phyloP scores from a whole-genome alignment of 2,329 filamentous ascomycete species.

The Erysiphe pulchra region DNA sequence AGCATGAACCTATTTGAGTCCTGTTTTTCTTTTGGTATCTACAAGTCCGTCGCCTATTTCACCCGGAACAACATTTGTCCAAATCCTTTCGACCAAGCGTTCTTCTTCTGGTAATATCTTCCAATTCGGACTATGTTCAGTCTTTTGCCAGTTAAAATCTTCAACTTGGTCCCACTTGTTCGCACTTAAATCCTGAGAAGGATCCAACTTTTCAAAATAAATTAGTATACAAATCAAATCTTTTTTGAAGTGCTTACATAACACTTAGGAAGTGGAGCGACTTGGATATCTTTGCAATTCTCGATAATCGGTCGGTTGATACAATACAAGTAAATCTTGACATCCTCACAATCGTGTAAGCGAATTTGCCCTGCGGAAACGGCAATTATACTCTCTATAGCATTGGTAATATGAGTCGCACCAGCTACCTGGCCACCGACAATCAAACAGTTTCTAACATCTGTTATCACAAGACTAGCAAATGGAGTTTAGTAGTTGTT shows the following conservation, averaged over 20 bases:
- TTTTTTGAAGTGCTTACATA: constrained; percentile 30
- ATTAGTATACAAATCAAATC: constrained; percentile 1
- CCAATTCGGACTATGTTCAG: constrained; percentile 75
- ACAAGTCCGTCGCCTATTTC: constrained; percentile 33
- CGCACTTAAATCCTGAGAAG: constrained; percentile 11
- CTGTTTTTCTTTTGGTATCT: constrained; percentile 33
- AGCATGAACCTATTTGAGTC: constrained; percentile 6
- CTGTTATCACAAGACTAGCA: constrained; percentile 41
- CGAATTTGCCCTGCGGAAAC: constrained; percentile 68
- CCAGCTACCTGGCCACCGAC: constrained; percentile 58
- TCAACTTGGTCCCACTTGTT: constrained; percentile 82
- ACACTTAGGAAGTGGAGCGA: constrained; percentile 44
- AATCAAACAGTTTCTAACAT: constrained; percentile 44
- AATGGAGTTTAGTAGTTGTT: constrained; percentile 35
- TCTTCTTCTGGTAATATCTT: constrained; percentile 34
- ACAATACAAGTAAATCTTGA: constrained; percentile 65
- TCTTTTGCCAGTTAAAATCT: constrained; percentile 93
- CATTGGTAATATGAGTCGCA: constrained; percentile 55
- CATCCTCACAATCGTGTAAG: constrained; percentile 65
- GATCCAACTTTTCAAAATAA: constrained; percentile 6
- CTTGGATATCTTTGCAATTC: constrained; percentile 53
- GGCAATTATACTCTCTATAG: constrained; percentile 49
- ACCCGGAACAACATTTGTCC: constrained; percentile 42
- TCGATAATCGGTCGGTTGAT: constrained; percentile 81
- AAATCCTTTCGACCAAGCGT: constrained; percentile 34